Conservation (phyloP, 768 basidiomycete species). For the Stropharia rugosoannulata region DNA sequence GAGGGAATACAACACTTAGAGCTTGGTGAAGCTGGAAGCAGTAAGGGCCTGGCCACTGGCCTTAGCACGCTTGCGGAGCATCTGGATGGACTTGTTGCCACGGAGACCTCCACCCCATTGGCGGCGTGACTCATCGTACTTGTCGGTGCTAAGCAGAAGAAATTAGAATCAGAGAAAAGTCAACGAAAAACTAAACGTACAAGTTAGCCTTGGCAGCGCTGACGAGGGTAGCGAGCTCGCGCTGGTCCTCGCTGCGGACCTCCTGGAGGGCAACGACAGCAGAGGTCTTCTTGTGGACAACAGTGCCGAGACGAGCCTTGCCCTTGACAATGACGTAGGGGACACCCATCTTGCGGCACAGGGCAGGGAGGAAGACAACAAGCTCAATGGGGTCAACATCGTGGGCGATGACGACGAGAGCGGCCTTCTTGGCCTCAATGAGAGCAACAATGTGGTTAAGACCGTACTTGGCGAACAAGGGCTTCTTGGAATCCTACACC, state of each 20-base stretch:
- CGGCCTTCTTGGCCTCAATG: conserved; percentile 96
- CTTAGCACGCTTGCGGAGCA: conserved; percentile 93
- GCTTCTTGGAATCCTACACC: conserved; percentile 84
- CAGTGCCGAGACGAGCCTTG: conserved; percentile 96
- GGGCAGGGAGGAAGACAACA: conserved; percentile 96
- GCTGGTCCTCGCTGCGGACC: conserved; percentile 91
- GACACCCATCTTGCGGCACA: conserved; percentile 99
- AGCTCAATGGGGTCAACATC: conserved; percentile 99
- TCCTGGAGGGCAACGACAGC: conserved; percentile 91
- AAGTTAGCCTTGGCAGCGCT: conserved; percentile 97
- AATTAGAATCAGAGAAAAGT: conserved; percentile 3
- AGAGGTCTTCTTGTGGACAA: conserved; percentile 98
- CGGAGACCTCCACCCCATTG: conserved; percentile 97
- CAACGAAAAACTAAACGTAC: conserved; percentile 44
- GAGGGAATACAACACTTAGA: conserved; percentile 37
- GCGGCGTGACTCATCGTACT: conserved; percentile 89
- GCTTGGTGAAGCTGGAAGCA: conserved; percentile 59
- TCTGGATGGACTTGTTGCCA: conserved; percentile 92
- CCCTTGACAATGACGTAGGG: conserved; percentile 98
- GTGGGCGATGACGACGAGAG: conserved; percentile 93
- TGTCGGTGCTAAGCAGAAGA: conserved; percentile 62
- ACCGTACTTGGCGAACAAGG: conserved; percentile 93
- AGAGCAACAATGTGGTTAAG: conserved; percentile 96
- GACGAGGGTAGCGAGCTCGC: conserved; percentile 90
- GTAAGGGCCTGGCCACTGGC: conserved; percentile 71